These are phyloP conservation scores for Exophiala oligosperma DNA, from an alignment of 2,329 filamentous ascomycete species.

Conservation along the genomic window DNA sequence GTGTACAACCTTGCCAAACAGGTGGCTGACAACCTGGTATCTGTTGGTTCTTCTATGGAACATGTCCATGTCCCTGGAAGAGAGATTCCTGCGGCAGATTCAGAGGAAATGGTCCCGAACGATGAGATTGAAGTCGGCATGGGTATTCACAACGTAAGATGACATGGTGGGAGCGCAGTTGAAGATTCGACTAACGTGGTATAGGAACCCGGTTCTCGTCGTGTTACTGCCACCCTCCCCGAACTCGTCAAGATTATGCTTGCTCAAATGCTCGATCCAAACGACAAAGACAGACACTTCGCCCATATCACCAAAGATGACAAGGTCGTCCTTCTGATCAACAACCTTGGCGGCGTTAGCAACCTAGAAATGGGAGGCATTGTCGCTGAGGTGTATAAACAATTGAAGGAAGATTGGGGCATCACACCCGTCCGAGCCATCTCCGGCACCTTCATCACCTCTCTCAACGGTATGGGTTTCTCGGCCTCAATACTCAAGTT, in stretches of 20 bases:
- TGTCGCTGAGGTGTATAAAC: conserved; percentile 63
- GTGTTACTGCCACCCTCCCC: conserved; percentile 50
- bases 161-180: neutral
- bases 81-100: conserved; percentile 41
- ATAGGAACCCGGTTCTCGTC: conserved; percentile 49
- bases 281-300: conserved; percentile 65
- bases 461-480: conserved; percentile 70
- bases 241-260: conserved; percentile 63
- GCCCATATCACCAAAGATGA: conserved; percentile 58
- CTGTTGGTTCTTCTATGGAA: conserved; percentile 79
- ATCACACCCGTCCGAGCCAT: conserved; percentile 64
- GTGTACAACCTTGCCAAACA: conserved; percentile 71
- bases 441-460: conserved; percentile 70
- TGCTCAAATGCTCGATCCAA: conserved; percentile 60
- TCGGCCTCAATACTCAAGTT: conserved; percentile 67
- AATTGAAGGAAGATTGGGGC: conserved; percentile 58
- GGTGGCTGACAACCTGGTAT: conserved; percentile 74
- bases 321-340: conserved; percentile 64
- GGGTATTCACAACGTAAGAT: conserved; percentile 54
- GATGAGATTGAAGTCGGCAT: conserved; percentile 69
- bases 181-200: neutral
- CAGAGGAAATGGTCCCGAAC: conserved; percentile 53
- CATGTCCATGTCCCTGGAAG: conserved; percentile 94
- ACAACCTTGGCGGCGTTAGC: conserved; percentile 70
- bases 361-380: conserved; percentile 67